Evolutionary conservation across 305 asterid species (phyloP).

Genomic region (Petunia hybrid): DNA sequence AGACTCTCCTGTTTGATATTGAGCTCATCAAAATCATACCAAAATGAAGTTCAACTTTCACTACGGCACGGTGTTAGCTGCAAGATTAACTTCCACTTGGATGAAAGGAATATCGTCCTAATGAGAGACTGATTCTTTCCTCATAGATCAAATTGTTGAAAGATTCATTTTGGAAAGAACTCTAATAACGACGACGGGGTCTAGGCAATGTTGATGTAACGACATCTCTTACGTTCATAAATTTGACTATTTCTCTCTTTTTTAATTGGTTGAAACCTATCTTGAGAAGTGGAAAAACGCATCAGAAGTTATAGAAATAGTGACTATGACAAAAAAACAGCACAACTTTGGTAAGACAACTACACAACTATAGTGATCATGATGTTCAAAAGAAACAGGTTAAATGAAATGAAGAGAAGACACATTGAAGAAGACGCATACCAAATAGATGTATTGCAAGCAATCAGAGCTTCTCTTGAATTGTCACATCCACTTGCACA

Average conservation of each 20-base stretch:
- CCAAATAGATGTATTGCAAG: background rate
- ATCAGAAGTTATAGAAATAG: no score
- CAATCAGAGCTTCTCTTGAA: background rate
- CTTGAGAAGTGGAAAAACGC: no score
- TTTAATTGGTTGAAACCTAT: no score
- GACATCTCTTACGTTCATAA: background rate
- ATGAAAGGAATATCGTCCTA: background rate
- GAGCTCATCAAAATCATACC: conserved; percentile 86
- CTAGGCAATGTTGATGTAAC: conserved; percentile 3
- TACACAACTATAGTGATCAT: no score
- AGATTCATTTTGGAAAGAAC: conserved; percentile 8
- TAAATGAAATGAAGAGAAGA: no score
- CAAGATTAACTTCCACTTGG: background rate
- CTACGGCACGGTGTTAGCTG: background rate
- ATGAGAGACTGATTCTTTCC: conserved; percentile 9
- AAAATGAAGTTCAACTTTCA: conserved; percentile 42
- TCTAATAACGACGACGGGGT: background rate
- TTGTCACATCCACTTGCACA: no score
- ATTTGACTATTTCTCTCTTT: conserved; percentile 17
- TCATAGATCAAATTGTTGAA: conserved; percentile 27
- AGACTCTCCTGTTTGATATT: conserved; percentile 93
- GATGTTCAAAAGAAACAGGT: no score
- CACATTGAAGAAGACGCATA: no score
- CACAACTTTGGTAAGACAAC: no score
- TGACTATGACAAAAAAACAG: no score